Conservation (phyloP, 768 basidiomycete genomes). For the Termitomyces sp. region DNA sequence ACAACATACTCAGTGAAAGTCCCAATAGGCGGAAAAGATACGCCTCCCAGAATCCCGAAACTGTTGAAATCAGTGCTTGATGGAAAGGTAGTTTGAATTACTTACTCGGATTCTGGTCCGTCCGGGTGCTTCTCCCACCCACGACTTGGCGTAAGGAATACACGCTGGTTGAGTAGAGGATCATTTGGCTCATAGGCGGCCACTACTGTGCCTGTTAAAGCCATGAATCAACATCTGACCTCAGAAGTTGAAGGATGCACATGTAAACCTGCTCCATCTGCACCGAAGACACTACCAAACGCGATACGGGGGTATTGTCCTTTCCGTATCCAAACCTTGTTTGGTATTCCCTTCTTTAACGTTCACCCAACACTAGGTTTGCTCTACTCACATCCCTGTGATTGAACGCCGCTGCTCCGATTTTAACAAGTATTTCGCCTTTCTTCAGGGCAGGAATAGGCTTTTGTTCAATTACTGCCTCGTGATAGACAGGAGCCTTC, state of each 20-base stretch:
- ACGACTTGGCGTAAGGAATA: slow-evolving; percentile 70
- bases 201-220: slow-evolving; percentile 52
- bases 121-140: slow-evolving; percentile 69
- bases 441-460: slow-evolving; percentile 44
- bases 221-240: not conserved
- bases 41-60: slow-evolving; percentile 67
- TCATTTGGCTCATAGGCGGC: slow-evolving; percentile 50
- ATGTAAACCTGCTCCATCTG: slow-evolving; percentile 66
- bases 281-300: slow-evolving; percentile 56
- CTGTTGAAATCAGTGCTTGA: slow-evolving; percentile 19
- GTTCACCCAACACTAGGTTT: not conserved
- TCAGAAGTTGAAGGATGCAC: slow-evolving; percentile 5
- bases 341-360: slow-evolving; percentile 2
- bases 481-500: slow-evolving; percentile 45
- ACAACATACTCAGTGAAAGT: slow-evolving; percentile 75
- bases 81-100: not conserved
- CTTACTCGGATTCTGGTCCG: slow-evolving; percentile 59
- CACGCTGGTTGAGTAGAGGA: slow-evolving; percentile 52
- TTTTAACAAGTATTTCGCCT: slow-evolving; percentile 61
- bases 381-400: slow-evolving; percentile 54
- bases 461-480: slow-evolving; percentile 46
- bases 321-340: slow-evolving; percentile 68
- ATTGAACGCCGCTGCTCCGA: slow-evolving; percentile 71
- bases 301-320: slow-evolving; percentile 62
- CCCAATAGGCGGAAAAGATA: slow-evolving; percentile 46